Base-by-base conservation (phyloP, 176 grass and related monocot species). In the Thinopyrum elongatum region DNA sequence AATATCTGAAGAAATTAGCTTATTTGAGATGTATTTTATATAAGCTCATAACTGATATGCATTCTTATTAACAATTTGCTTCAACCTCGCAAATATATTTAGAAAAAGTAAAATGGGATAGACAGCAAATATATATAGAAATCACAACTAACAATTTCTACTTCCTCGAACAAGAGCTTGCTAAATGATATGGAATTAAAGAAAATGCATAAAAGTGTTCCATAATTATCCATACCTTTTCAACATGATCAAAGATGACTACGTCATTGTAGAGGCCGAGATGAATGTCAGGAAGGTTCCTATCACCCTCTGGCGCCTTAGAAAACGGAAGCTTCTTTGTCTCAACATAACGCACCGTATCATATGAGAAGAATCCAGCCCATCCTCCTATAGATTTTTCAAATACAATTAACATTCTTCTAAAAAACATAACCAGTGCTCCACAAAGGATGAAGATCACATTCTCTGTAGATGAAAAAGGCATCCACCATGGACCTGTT, bases 291-390 rank as follows among this genome's bases (percentile, higher is more conserved):
- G 93, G 93, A 69, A 98, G 89, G 74, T 90, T 86, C 65, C 93
- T 92, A 53, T 95, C 93, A 67, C 93, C 95, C 46, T 90, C 71
- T 53, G 93, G 93, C 60, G 93, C 89, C 81, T 74, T 87, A 63
- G 83, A 89, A 80, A 95, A 95, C 16, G 91, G 95, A 84, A 98
- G 91, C 62, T 95, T 98, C 83, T 95, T 98, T 83, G 87, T 98
- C 89, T 98, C 95, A 51, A 93, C 89, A 87, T 92, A 98, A 25
- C 95, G 91, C 66, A 98, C 85, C 6, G 95, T 98, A 53, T 98
- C 95, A 61, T 98, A 98, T 9, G 95, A 98, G 85, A 98, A 95
- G 71, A 91, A 95, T 6, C 95, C 95, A 41, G 95, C 76, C 95
- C 95, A 98, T 84, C 95, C 95, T 83, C 95, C 95, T 98, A 62